phyloP scores from a whole-genome alignment of 768 basidiomycete species.

The Leucocoprinus birnbaumii region DNA sequence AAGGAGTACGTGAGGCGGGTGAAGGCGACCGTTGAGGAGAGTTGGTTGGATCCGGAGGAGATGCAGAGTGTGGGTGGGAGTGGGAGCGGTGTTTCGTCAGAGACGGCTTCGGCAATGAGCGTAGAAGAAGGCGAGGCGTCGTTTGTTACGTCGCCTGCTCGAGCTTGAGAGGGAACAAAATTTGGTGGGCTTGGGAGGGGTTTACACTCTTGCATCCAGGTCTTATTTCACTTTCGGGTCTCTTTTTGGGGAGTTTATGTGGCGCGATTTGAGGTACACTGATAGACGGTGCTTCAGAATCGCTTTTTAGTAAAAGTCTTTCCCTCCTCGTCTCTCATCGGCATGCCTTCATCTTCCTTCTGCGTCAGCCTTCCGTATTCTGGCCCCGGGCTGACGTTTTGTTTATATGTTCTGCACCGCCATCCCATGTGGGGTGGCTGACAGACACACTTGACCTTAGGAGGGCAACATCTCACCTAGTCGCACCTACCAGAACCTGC shows the following conservation, averaged over 20 bases:
- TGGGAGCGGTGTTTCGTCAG: background rate
- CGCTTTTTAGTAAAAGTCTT: background rate
- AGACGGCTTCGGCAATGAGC: background rate
- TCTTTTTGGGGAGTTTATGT: background rate
- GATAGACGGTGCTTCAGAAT: background rate
- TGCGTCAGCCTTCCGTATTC: background rate
- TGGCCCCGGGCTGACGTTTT: background rate
- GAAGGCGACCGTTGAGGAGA: slow-evolving; percentile 91
- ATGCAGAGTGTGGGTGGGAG: slow-evolving; percentile 16
- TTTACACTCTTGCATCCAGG: background rate
- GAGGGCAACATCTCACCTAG: background rate
- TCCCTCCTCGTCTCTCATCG: background rate
- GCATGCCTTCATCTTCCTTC: background rate
- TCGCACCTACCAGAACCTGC: background rate
- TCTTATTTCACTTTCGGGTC: background rate
- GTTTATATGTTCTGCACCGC: background rate
- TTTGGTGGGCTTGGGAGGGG: no score
- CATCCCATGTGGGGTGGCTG: background rate
- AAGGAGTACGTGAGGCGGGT: slow-evolving; percentile 96
- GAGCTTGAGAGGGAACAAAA: background rate
- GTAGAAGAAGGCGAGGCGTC: slow-evolving; percentile 5
- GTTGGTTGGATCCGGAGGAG: slow-evolving; percentile 88
- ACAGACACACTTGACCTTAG: background rate
- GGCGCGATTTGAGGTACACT: background rate
- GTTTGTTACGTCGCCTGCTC: slow-evolving; percentile 1